Evolutionary conservation across 306 rosid species (phyloP).

Genomic region (Rosa persica): DNA sequence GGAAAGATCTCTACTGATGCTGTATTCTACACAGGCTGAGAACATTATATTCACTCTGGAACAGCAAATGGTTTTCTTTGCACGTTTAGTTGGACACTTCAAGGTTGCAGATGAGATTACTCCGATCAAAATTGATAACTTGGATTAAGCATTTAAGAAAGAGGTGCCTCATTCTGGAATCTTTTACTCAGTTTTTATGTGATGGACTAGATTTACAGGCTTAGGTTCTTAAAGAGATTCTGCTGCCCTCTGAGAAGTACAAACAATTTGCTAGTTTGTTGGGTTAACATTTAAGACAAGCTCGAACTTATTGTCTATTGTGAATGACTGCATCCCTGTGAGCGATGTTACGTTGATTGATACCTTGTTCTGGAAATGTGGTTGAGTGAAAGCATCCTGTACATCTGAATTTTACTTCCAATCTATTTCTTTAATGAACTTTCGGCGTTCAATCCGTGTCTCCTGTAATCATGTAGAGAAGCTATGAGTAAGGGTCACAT

Average conservation of each 20-base stretch:
- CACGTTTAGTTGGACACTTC: conserved; percentile 75
- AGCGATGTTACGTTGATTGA: neutral
- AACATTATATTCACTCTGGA: conserved; percentile 89
- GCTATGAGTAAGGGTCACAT: too few relatives aligned
- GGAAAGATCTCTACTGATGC: conserved; percentile 22
- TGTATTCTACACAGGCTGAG: conserved; percentile 64
- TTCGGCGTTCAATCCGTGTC: too few relatives aligned
- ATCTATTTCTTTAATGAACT: too few relatives aligned
- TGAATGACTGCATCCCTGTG: neutral
- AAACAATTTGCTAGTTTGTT: neutral
- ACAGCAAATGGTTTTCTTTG: conserved; percentile 98
- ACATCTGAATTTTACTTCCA: neutral
- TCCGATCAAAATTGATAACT: conserved; percentile 81
- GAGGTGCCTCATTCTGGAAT: conserved; percentile 23
- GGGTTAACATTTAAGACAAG: neutral
- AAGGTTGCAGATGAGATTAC: conserved; percentile 75
- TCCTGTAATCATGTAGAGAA: too few relatives aligned
- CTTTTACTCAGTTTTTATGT: neutral
- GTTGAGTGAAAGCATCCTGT: neutral
- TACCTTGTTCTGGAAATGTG: neutral
- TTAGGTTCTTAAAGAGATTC: neutral
- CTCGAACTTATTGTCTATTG: neutral
- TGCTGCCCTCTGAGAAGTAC: conserved; percentile 1
- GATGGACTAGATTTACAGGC: neutral
- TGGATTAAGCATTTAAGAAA: conserved; percentile 30